These are phyloP conservation scores for barley (Hordeum vulgare) DNA, from an alignment of 176 grass and related monocot species.

Conservation along the genomic window DNA sequence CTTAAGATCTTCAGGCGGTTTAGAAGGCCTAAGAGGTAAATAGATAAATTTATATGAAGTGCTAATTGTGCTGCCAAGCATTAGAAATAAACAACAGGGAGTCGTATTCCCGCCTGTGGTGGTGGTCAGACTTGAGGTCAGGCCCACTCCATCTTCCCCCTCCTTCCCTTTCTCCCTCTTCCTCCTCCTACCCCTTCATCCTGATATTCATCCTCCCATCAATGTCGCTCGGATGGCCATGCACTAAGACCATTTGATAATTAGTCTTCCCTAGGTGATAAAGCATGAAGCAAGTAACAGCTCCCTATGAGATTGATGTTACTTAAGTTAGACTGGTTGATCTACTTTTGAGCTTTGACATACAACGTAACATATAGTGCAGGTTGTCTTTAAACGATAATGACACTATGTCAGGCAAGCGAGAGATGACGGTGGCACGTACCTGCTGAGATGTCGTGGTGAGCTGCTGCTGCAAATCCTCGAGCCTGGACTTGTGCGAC, in stretches of 20 bases:
- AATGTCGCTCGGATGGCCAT: not conserved
- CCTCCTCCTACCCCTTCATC: not conserved
- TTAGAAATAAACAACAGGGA: not conserved
- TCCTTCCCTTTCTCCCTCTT: not conserved
- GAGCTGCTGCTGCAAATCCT: constrained; percentile 86
- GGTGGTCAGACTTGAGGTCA: not conserved
- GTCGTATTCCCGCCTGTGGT: not conserved
- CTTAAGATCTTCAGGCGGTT: not conserved
- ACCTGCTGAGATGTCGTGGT: constrained; percentile 79
- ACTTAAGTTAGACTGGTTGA: not conserved
- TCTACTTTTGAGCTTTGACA: not conserved
- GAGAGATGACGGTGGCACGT: not conserved
- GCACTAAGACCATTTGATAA: not conserved
- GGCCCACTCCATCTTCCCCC: not conserved
- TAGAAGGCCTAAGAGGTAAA: not conserved
- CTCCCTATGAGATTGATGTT: not conserved
- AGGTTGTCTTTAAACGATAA: not conserved
- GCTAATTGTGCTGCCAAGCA: not conserved
- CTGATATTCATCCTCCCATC: not conserved
- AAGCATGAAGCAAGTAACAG: not conserved
- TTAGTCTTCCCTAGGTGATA: not conserved
- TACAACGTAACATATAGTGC: not conserved
- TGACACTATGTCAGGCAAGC: not conserved
- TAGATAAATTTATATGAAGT: not conserved
- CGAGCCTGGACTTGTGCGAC: constrained; percentile 53